These are phyloP conservation scores for Annulohypoxylon stygium DNA, from an alignment of 495 filamentous ascomycete species.

Conservation along the genomic window DNA sequence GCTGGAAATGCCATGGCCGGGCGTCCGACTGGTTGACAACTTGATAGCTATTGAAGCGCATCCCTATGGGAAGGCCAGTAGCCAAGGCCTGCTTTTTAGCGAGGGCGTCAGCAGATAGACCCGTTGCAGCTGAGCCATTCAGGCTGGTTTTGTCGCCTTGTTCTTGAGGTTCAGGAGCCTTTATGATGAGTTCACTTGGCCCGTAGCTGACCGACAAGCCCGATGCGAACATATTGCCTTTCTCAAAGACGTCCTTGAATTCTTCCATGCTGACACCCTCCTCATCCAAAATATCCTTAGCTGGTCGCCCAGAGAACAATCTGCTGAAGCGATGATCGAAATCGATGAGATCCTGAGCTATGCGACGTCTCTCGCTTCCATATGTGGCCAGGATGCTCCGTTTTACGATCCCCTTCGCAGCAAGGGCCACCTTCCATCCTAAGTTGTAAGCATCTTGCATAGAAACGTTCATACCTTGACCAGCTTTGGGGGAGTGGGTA, in stretches of 20 bases:
- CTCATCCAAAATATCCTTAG: constrained; percentile 59
- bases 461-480: constrained; percentile 81
- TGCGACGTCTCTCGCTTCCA: constrained; percentile 72
- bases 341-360: constrained; percentile 79
- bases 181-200: constrained; percentile 40
- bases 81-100: constrained; percentile 47
- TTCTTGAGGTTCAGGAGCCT: constrained; percentile 31
- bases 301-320: constrained; percentile 60
- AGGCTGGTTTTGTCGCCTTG: constrained; percentile 67
- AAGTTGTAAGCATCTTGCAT: constrained; percentile 79
- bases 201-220: constrained; percentile 49
- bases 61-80: constrained; percentile 66
- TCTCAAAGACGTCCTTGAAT: constrained; percentile 58
- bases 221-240: constrained; percentile 49
- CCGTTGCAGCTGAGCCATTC: constrained; percentile 66
- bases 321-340: constrained; percentile 74
- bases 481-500: constrained; percentile 77
- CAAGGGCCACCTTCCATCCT: constrained; percentile 78
- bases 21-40: constrained; percentile 72
- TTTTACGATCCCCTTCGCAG: constrained; percentile 66
- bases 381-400: constrained; percentile 75
- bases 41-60: constrained; percentile 69
- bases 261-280: constrained; percentile 61
- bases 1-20: constrained; percentile 68
- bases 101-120: constrained; percentile 52